These are phyloP conservation scores for Trichoderma reesei DNA, from an alignment of 495 filamentous ascomycete species.

Conservation along the genomic window DNA sequence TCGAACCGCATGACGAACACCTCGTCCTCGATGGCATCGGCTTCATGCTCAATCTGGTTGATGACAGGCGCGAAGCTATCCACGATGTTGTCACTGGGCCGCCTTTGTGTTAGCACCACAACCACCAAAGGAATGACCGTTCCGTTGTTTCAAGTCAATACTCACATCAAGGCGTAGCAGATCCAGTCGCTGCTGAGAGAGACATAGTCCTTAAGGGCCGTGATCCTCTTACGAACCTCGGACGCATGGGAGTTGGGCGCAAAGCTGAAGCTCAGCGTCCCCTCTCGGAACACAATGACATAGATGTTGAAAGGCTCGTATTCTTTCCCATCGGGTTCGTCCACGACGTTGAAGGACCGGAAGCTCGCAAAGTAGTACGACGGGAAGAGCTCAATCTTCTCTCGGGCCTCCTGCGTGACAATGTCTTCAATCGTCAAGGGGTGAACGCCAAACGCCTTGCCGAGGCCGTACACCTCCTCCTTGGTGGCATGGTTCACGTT, in stretches of 20 bases:
- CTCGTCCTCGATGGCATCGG: slow-evolving; percentile 87
- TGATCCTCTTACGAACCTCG: slow-evolving; percentile 85
- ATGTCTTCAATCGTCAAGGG: slow-evolving; percentile 94
- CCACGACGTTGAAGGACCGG: slow-evolving; percentile 65
- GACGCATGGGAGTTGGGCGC: slow-evolving; percentile 70
- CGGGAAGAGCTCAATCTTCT: slow-evolving; percentile 96
- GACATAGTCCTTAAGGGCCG: slow-evolving; percentile 86
- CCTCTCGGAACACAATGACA: slow-evolving; percentile 93
- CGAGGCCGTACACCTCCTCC: slow-evolving; percentile 79
- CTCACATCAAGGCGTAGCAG: slow-evolving; percentile 95
- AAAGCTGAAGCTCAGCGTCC: slow-evolving; percentile 89
- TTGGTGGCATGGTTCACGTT: slow-evolving; percentile 85
- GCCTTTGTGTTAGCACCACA: slow-evolving; percentile 18
- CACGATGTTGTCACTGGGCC: slow-evolving; percentile 79
- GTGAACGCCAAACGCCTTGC: slow-evolving; percentile 85
- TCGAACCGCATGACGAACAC: slow-evolving; percentile 84
- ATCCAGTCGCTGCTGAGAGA: slow-evolving; percentile 94
- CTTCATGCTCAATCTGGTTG: slow-evolving; percentile 71
- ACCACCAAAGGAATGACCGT: not conserved
- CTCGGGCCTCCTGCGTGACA: slow-evolving; percentile 81
- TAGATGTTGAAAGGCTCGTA: slow-evolving; percentile 92
- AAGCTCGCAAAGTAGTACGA: slow-evolving; percentile 98
- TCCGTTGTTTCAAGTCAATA: no score
- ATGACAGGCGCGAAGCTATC: slow-evolving; percentile 90
- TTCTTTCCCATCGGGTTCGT: slow-evolving; percentile 69